A percentile compares a stretch with the other conserved stretches of the same genome.
Conservation (phyloP, 2,329 filamentous ascomycete genomes). For the Ophiostoma pallidulum region DNA sequence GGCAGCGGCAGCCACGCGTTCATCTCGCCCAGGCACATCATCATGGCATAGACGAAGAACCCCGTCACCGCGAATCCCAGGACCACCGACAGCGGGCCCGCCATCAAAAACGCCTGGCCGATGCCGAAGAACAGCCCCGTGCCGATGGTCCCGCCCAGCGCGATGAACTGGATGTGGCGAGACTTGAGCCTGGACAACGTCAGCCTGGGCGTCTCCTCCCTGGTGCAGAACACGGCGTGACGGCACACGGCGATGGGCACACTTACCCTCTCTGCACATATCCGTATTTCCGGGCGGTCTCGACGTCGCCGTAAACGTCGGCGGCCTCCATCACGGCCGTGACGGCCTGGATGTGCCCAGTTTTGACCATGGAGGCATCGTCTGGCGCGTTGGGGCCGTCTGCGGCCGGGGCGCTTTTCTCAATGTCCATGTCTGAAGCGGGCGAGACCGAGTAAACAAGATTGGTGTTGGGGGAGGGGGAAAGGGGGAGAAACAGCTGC, state of each 20-base stretch:
- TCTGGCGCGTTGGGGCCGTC: too few species aligned
- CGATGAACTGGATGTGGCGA: conserved; percentile 38
- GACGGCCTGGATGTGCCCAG: neutral
- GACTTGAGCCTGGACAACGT: conserved; percentile 31
- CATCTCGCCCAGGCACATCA: conserved; percentile 43
- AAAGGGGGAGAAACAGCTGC: too few species aligned
- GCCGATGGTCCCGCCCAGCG: conserved; percentile 39
- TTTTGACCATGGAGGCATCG: too few species aligned
- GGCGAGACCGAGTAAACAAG: too few species aligned
- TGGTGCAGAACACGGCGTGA: too few species aligned
- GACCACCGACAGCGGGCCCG: conserved; percentile 33
- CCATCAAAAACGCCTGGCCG: conserved; percentile 31
- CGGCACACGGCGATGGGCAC: neutral
- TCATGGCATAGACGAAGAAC: conserved; percentile 33
- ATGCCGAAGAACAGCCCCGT: conserved; percentile 41
- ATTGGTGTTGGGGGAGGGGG: too few species aligned
- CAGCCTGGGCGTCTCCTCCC: too few species aligned
- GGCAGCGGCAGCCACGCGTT: conserved; percentile 52
- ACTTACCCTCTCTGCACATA: conserved; percentile 15
- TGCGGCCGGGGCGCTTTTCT: too few species aligned
- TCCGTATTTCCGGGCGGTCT: conserved; percentile 13
- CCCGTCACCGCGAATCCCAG: conserved; percentile 36
- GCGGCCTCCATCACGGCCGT: conserved; percentile 8
- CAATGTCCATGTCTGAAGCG: too few species aligned
- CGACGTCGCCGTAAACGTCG: conserved; percentile 9